A percentile compares a stretch with the other conserved stretches of the same genome.
Evolutionary conservation across 495 filamentous ascomycete species (phyloP).

Genomic region (Elasticomyces elasticus): DNA sequence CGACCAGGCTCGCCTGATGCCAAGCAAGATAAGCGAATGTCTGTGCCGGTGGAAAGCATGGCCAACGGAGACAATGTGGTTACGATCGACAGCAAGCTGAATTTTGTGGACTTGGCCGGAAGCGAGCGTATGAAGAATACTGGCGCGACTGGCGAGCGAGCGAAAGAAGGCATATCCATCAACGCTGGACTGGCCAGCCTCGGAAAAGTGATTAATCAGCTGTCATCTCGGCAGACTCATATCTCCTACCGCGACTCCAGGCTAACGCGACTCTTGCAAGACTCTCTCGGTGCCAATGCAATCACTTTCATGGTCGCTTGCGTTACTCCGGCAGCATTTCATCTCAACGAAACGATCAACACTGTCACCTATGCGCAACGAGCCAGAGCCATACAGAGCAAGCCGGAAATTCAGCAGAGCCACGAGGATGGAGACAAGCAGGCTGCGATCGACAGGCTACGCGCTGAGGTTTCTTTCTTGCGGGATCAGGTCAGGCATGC

Average conservation of each 20-base stretch:
- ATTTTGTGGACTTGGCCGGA: conserved; percentile 96
- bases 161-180: conserved; percentile 96
- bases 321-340: conserved; percentile 93
- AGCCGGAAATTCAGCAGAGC: conserved; percentile 86
- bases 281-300: conserved; percentile 95
- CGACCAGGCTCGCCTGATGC: conserved; percentile 27
- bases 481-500: conserved; percentile 76
- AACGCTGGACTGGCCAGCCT: conserved; percentile 92
- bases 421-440: conserved; percentile 90
- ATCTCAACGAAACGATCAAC: conserved; percentile 94
- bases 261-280: conserved; percentile 89
- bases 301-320: conserved; percentile 99
- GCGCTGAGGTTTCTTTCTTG: conserved; percentile 87
- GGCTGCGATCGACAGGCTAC: conserved; percentile 84
- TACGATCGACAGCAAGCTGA: conserved; percentile 93
- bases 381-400: conserved; percentile 93
- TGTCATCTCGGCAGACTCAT: conserved; percentile 85
- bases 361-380: conserved; percentile 96
- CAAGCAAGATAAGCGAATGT: conserved; percentile 72
- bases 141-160: conserved; percentile 86
- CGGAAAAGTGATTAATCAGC: conserved; percentile 96
- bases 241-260: conserved; percentile 97
- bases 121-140: conserved; percentile 98
- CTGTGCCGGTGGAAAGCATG: conserved; percentile 76
- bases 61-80: conserved; percentile 59